Percentiles rank a stretch among this genome's conserved stretches.
Conservation (phyloP, 495 filamentous ascomycete species). For the Filosporella fistucella region DNA sequence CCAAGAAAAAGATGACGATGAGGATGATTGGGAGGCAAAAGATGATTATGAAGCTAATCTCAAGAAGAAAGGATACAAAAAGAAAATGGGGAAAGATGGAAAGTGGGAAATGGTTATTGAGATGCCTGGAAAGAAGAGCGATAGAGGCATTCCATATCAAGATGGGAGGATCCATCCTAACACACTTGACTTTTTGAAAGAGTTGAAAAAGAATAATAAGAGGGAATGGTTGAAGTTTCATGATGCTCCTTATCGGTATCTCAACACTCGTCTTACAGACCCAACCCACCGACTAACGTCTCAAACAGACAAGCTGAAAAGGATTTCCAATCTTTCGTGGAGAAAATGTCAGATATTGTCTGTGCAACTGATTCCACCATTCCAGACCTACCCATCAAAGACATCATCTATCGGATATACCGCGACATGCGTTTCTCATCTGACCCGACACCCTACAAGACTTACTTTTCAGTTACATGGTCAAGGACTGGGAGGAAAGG, state of each 20-base stretch:
- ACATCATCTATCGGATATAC: constrained; percentile 83
- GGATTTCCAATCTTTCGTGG: constrained; percentile 75
- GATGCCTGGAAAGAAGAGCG: constrained; percentile 63
- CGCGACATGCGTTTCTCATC: constrained; percentile 74
- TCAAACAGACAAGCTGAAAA: constrained; percentile 72
- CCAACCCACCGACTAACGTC: constrained; percentile 53
- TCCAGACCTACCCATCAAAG: constrained; percentile 76
- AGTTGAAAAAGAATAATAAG: constrained; percentile 74
- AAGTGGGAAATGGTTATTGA: constrained; percentile 49
- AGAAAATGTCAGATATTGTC: constrained; percentile 63
- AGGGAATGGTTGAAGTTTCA: constrained; percentile 69
- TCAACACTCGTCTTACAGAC: background rate
- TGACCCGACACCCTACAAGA: constrained; percentile 83
- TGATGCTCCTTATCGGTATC: constrained; percentile 35
- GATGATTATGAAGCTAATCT: constrained; percentile 20
- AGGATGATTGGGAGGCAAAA: constrained; percentile 13
- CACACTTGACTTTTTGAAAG: constrained; percentile 71
- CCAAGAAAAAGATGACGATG: constrained; percentile 2
- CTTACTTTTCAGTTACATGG: constrained; percentile 81
- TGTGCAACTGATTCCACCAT: constrained; percentile 69
- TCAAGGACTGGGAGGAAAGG: constrained; percentile 82
- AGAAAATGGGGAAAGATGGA: constrained; percentile 6
- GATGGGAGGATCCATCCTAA: constrained; percentile 74
- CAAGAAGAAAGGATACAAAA: constrained; percentile 10
- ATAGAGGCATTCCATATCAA: constrained; percentile 60